phyloP scores from a whole-genome alignment of 2,329 filamentous ascomycete genomes.

The Metarhizium robertsii region DNA sequence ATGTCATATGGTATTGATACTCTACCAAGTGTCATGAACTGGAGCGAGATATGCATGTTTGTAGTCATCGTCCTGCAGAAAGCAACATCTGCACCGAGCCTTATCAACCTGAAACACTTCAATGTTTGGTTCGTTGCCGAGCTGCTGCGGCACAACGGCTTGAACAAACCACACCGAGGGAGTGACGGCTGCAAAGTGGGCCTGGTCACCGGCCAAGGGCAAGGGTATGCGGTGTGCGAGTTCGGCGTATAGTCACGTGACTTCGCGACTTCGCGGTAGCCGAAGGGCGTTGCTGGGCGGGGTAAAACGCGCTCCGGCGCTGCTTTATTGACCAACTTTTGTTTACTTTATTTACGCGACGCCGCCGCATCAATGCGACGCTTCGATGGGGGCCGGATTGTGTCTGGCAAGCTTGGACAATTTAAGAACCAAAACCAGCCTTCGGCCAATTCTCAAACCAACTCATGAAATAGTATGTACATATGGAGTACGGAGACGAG shows the following conservation, averaged over 20 bases:
- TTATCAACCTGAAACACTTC: constrained; percentile 3
- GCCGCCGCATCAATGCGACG: not conserved
- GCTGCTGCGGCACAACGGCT: not conserved
- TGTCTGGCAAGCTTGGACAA: not conserved
- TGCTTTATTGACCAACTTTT: constrained; percentile 4
- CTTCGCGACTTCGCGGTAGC: constrained; percentile 11
- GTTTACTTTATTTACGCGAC: constrained; percentile 12
- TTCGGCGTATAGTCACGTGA: constrained; percentile 8
- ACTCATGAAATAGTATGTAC: constrained; percentile 7
- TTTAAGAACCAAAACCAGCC: constrained; percentile 2
- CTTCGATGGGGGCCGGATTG: not conserved
- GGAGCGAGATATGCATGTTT: no score
- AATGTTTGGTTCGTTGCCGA: not conserved
- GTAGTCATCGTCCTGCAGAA: not conserved
- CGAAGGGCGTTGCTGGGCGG: constrained; percentile 9
- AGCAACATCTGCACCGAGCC: not conserved
- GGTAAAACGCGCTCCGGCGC: constrained; percentile 8
- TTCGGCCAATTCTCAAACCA: constrained; percentile 17
- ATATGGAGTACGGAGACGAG: constrained; percentile 5
- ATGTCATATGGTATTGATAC: no score
- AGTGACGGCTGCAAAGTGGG: not conserved
- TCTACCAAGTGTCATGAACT: no score
- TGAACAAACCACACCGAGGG: not conserved
- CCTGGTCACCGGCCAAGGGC: not conserved
- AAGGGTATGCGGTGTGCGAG: no score